Evolutionary conservation across 306 rosid genomes (phyloP).

Genomic region (Vachellia collinsii): DNA sequence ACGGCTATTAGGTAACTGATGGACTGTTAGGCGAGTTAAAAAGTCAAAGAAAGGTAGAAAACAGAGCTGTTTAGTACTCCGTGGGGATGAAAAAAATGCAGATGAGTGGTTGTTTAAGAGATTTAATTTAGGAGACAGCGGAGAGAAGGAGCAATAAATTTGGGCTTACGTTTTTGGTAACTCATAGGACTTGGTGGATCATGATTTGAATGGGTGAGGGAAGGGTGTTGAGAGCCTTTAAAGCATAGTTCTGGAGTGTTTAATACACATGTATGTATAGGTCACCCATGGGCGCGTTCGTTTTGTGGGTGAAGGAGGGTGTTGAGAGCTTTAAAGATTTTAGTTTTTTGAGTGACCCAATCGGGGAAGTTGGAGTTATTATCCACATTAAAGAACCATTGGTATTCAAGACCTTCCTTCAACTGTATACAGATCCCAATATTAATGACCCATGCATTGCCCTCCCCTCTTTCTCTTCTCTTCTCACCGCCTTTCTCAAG

Average conservation of each 20-base stretch:
- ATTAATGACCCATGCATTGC: constrained; percentile 55
- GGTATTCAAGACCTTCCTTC: constrained; percentile 68
- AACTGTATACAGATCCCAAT: constrained; percentile 62
- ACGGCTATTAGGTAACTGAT: constrained; percentile 6
- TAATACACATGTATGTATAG: too few species aligned
- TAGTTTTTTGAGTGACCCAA: constrained; percentile 53
- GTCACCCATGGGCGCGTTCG: too few species aligned
- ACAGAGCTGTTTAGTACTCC: constrained; percentile 6
- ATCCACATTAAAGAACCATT: constrained; percentile 53
- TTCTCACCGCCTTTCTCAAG: constrained; percentile 69
- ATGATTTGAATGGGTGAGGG: constrained; percentile 41
- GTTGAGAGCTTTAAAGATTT: constrained; percentile 54
- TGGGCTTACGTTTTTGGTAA: constrained; percentile 29
- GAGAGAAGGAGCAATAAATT: constrained; percentile 46
- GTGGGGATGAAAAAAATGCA: constrained; percentile 26
- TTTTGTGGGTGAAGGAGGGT: too few species aligned
- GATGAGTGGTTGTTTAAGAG: constrained; percentile 41
- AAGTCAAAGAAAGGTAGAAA: constrained; percentile 15
- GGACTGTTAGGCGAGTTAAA: constrained; percentile 13
- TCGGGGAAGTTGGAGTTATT: constrained; percentile 78
- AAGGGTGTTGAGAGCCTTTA: too few species aligned
- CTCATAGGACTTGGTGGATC: constrained; percentile 45
- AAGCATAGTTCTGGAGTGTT: too few species aligned
- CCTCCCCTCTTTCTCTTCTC: constrained; percentile 39
- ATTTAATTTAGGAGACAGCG: constrained; percentile 46